Evolutionary conservation across 495 filamentous ascomycete species (phyloP).

Genomic region (Chaetomidium leptoderma): DNA sequence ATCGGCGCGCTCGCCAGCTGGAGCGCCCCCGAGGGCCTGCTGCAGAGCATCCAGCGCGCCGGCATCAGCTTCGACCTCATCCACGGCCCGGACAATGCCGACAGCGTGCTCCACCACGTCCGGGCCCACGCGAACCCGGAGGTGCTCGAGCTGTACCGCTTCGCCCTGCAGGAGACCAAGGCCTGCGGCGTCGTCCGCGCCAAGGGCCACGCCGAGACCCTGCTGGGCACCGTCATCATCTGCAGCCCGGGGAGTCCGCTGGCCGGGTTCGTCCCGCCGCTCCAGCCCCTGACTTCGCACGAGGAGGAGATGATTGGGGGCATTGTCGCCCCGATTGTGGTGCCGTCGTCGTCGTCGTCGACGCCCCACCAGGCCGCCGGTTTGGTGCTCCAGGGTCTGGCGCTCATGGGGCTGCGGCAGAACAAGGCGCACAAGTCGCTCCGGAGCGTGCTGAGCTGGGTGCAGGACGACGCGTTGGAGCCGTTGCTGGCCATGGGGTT

Average conservation of each 20-base stretch:
- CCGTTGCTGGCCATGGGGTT: constrained; percentile 73
- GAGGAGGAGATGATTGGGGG: constrained; percentile 57
- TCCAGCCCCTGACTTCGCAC: constrained; percentile 44
- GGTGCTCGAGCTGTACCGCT: constrained; percentile 75
- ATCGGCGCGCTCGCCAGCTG: constrained; percentile 65
- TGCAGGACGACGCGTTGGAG: constrained; percentile 68
- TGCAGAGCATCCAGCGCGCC: constrained; percentile 63
- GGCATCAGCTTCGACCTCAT: constrained; percentile 72
- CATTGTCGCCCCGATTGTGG: constrained; percentile 74
- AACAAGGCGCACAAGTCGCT: constrained; percentile 70
- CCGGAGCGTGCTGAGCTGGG: constrained; percentile 70
- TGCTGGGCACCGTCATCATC: constrained; percentile 80
- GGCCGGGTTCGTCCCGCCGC: constrained; percentile 63
- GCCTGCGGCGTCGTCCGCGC: constrained; percentile 79
- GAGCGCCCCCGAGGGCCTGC: constrained; percentile 68
- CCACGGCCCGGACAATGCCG: constrained; percentile 72
- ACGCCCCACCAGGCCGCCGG: constrained; percentile 51
- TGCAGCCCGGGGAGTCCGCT: constrained; percentile 65
- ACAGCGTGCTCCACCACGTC: constrained; percentile 69
- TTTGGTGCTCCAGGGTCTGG: constrained; percentile 70
- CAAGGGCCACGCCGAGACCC: constrained; percentile 59
- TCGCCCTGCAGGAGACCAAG: constrained; percentile 67
- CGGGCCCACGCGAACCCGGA: constrained; percentile 71
- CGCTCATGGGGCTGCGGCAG: constrained; percentile 75
- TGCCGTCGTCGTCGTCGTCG: too few species aligned